phyloP scores from a whole-genome alignment of 1,284 basidiomycete species.

The Macrocystidia cucumis region DNA sequence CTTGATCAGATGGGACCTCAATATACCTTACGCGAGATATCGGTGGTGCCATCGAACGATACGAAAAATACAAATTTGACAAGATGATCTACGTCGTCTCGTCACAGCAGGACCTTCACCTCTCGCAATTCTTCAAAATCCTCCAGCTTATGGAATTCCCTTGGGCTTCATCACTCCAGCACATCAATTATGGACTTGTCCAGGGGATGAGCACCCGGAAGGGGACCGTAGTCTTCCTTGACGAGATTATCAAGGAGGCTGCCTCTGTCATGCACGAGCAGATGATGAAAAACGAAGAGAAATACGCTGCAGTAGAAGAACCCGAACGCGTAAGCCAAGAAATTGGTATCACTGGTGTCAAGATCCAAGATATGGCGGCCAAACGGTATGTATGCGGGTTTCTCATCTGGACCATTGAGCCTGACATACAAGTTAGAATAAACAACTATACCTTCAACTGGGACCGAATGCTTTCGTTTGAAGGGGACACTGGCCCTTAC shows the following conservation, averaged over 20 bases:
- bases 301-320: conserved; percentile 87
- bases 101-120: conserved; percentile 92
- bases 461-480: conserved; percentile 93
- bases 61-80: conserved; percentile 90
- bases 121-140: conserved; percentile 93
- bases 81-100: conserved; percentile 98
- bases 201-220: conserved; percentile 97
- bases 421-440: conserved; percentile 45
- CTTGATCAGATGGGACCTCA: conserved; percentile 78
- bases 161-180: conserved; percentile 79
- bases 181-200: conserved; percentile 91
- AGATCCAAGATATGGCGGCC: conserved; percentile 97
- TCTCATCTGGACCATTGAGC: conserved; percentile 3
- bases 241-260: conserved; percentile 92
- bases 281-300: conserved; percentile 93
- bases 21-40: conserved; percentile 99
- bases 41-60: conserved; percentile 89
- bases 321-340: conserved; percentile 79
- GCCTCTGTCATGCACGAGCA: conserved; percentile 92
- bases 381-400: conserved; percentile 56
- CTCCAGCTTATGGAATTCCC: conserved; percentile 86
- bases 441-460: conserved; percentile 97
- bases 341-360: conserved; percentile 93
- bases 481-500: conserved; percentile 95
- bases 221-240: conserved; percentile 94